Conservation (phyloP, 2,329 filamentous ascomycete species). For the Fusarium globosum region DNA sequence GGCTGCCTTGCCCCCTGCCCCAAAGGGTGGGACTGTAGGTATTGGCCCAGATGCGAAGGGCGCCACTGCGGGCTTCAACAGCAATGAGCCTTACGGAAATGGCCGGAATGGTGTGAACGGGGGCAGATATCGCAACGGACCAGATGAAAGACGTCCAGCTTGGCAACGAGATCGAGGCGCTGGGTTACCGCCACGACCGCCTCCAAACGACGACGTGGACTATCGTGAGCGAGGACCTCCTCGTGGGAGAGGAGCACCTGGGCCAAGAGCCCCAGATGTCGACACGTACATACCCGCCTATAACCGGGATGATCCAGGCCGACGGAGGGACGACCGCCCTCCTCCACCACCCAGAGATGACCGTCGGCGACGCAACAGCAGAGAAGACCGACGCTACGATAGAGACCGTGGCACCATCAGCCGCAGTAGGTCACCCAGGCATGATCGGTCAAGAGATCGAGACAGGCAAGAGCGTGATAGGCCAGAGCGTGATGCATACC, state of each 20-base stretch:
- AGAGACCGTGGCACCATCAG: slow-evolving; percentile 56
- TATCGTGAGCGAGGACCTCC: slow-evolving; percentile 52
- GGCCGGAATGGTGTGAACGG: slow-evolving; percentile 61
- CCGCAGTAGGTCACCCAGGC: slow-evolving; percentile 54
- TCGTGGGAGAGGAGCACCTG: slow-evolving; percentile 48
- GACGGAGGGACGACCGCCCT: slow-evolving; percentile 50
- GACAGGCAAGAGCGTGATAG: slow-evolving; percentile 61
- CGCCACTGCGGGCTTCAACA: slow-evolving; percentile 60
- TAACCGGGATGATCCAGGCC: slow-evolving; percentile 49
- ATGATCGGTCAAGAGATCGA: slow-evolving; percentile 54
- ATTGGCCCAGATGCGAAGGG: slow-evolving; percentile 69
- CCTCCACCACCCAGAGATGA: slow-evolving; percentile 43
- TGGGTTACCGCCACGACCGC: slow-evolving; percentile 60
- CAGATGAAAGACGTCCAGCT: slow-evolving; percentile 61
- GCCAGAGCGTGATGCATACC: slow-evolving; percentile 62
- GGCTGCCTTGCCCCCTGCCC: slow-evolving; percentile 86
- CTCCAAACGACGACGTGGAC: slow-evolving; percentile 51
- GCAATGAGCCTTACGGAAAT: slow-evolving; percentile 60
- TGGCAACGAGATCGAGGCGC: slow-evolving; percentile 65
- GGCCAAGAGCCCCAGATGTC: slow-evolving; percentile 52
- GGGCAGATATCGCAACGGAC: slow-evolving; percentile 56
- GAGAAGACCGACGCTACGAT: slow-evolving; percentile 54
- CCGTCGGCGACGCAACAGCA: slow-evolving; percentile 48
- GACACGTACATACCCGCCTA: slow-evolving; percentile 65
- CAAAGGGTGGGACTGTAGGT: slow-evolving; percentile 90